Percentiles rank a stretch among this genome's conserved stretches.
Conservation (phyloP, 1,139 yeast species). For the Saccharomyces pastorianus region DNA sequence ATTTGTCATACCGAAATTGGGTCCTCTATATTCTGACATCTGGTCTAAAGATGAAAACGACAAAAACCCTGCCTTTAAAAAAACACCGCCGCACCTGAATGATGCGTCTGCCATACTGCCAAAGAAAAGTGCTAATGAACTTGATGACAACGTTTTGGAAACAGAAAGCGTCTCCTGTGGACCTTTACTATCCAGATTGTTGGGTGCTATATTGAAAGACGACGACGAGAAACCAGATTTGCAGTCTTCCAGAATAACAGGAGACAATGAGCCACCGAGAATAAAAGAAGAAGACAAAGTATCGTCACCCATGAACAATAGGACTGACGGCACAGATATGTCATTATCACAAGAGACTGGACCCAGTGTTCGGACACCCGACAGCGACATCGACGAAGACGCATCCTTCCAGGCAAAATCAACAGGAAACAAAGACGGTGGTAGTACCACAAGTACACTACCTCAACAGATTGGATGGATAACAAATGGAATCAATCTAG, state of each 20-base stretch:
- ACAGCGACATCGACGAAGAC: constrained; percentile 6
- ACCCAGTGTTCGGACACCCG: constrained; percentile 5
- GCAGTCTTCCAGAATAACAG: not conserved
- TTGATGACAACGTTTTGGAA: constrained; percentile 60
- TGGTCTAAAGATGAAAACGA: constrained; percentile 79
- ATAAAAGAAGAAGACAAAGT: not conserved
- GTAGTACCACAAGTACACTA: constrained; percentile 32
- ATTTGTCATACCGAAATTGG: constrained; percentile 72
- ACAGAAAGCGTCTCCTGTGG: constrained; percentile 80
- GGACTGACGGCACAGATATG: constrained; percentile 8
- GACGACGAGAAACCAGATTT: constrained; percentile 28
- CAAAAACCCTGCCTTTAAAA: constrained; percentile 32
- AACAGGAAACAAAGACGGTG: constrained; percentile 8
- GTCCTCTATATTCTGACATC: constrained; percentile 67
- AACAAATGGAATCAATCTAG: constrained; percentile 43
- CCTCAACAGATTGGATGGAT: constrained; percentile 44
- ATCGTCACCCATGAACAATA: constrained; percentile 12
- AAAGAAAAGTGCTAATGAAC: constrained; percentile 50
- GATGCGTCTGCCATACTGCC: constrained; percentile 43
- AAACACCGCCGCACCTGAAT: constrained; percentile 31
- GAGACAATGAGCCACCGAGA: not conserved
- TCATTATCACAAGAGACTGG: constrained; percentile 7
- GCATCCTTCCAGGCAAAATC: constrained; percentile 1
- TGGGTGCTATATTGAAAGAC: constrained; percentile 58
- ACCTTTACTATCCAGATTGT: constrained; percentile 76